A percentile compares a stretch with the other conserved stretches of the same genome.
Evolutionary conservation across 192 early-diverging fungal genomes (phyloP).

Genomic region (Gaertneriomyces semiglobifer): DNA sequence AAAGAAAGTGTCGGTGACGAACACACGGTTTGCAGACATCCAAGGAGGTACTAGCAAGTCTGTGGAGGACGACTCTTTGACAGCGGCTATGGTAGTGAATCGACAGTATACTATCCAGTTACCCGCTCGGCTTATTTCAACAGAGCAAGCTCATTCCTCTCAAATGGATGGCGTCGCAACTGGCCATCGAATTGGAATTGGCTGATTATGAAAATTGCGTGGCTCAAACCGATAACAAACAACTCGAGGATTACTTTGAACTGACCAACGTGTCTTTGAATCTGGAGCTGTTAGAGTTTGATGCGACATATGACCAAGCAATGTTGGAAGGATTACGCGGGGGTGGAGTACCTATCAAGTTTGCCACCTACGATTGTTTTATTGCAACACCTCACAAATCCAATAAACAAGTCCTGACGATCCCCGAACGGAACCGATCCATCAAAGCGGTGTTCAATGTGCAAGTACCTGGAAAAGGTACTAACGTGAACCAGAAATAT

Average conservation of each 20-base stretch:
- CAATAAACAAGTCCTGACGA: neutral
- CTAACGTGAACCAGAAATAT: neutral
- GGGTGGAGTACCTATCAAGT: neutral
- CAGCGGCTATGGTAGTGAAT: neutral
- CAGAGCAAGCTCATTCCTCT: neutral
- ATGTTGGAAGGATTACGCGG: neutral
- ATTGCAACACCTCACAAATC: neutral
- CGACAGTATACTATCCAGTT: neutral
- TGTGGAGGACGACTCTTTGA: neutral
- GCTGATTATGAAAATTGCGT: neutral
- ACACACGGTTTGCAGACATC: neutral
- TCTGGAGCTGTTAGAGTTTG: neutral
- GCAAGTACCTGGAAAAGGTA: neutral
- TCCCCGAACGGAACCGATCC: slow-evolving; percentile 2
- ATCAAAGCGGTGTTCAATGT: slow-evolving; percentile 1
- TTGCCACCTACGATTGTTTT: neutral
- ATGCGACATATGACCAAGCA: neutral
- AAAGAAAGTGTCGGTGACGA: neutral
- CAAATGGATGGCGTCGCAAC: slow-evolving; percentile 8
- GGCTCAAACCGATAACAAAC: neutral
- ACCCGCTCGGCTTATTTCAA: neutral
- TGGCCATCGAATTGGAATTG: slow-evolving; percentile 4
- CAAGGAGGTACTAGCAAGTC: neutral
- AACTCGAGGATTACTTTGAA: neutral
- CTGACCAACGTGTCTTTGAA: neutral